phyloP scores from a whole-genome alignment of 352 stramenopile genomes.

The Pythium angustatum region DNA sequence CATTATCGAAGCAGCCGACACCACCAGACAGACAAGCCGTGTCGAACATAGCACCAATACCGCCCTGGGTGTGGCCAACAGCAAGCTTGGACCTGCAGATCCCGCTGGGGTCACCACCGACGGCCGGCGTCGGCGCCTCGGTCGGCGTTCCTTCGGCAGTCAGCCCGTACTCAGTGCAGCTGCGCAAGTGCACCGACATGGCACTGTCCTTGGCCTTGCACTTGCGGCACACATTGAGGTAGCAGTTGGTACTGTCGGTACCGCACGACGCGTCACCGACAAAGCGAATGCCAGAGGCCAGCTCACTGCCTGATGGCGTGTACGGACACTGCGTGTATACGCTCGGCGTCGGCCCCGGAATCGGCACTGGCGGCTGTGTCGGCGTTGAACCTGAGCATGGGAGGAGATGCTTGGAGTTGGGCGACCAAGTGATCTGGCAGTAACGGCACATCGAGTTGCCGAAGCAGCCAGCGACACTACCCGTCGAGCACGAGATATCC shows the following conservation, averaged over 20 bases:
- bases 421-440: constrained; percentile 17
- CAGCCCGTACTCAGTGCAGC: too few species aligned
- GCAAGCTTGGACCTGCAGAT: too few species aligned
- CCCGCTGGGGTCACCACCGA: constrained; percentile 5
- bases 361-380: not conserved
- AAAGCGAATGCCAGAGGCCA: too few species aligned
- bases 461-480: constrained; percentile 31
- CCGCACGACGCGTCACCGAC: too few species aligned
- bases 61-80: too few species aligned
- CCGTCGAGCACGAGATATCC: constrained; percentile 20
- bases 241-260: too few species aligned
- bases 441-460: constrained; percentile 28
- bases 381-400: constrained; percentile 7
- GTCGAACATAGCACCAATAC: constrained; percentile 38
- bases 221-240: too few species aligned
- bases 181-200: too few species aligned
- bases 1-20: constrained; percentile 41
- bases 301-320: too few species aligned
- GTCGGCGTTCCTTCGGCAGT: too few species aligned
- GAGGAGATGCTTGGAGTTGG: constrained; percentile 23
- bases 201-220: too few species aligned
- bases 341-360: not conserved
- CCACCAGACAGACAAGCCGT: constrained; percentile 32
- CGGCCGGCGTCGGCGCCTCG: not conserved
- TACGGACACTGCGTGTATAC: too few species aligned